phyloP scores from a whole-genome alignment of 345 rosid genomes.

The Eutrema yunnanense region DNA sequence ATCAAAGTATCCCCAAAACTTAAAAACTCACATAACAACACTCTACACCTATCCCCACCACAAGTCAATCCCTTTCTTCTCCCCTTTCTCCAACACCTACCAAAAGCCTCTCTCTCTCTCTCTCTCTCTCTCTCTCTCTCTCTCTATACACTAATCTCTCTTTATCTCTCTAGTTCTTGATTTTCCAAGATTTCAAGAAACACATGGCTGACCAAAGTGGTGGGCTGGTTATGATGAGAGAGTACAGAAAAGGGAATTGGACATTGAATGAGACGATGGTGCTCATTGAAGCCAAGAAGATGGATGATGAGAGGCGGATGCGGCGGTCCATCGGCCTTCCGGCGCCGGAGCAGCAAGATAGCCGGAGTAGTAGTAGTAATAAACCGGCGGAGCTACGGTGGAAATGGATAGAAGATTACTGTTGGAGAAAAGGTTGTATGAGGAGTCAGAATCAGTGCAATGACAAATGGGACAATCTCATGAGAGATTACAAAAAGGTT shows the following conservation, averaged over 20 bases:
- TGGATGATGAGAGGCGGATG: conserved; percentile 81
- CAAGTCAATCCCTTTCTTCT: conserved; percentile 30
- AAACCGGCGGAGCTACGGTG: conserved; percentile 76
- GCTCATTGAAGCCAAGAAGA: conserved; percentile 76
- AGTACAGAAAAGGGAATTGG: conserved; percentile 90
- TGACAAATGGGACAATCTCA: conserved; percentile 96
- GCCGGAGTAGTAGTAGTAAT: conserved; percentile 25
- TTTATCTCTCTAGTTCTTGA: conserved; percentile 28
- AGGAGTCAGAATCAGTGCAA: conserved; percentile 96
- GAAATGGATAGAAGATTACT: conserved; percentile 95
- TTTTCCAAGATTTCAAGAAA: conserved; percentile 26
- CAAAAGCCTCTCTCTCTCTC: conserved; percentile 17
- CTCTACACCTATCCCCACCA: conserved; percentile 27
- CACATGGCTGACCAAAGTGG: conserved; percentile 53
- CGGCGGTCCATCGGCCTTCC: conserved; percentile 42
- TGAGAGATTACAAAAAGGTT: conserved; percentile 92
- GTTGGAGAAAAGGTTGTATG: conserved; percentile 66
- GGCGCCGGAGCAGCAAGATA: conserved; percentile 23
- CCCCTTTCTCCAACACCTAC: conserved; percentile 39
- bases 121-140: conserved; percentile 8
- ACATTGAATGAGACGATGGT: conserved; percentile 72
- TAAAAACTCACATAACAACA: conserved; percentile 12
- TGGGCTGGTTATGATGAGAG: conserved; percentile 40
- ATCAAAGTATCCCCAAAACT: conserved; percentile 8
- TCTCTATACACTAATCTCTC: not conserved